Percentiles rank a stretch among this genome's conserved stretches.
Evolutionary conservation across 1,284 basidiomycete species (phyloP).

Genomic region (Grifola frondosa): DNA sequence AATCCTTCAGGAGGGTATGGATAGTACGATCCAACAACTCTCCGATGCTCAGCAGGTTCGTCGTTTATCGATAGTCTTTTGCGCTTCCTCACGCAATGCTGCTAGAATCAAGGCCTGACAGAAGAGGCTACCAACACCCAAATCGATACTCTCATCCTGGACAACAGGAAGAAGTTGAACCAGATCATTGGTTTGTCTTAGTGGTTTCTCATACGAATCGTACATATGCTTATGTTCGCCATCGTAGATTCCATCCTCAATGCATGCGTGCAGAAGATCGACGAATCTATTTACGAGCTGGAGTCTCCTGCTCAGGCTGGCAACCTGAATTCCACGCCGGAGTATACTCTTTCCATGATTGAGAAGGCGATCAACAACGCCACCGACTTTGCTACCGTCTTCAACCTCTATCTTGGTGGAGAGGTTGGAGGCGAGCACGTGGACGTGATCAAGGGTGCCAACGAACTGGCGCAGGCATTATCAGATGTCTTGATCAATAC

Average conservation of each 20-base stretch:
- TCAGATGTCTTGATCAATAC: slow-evolving; percentile 90
- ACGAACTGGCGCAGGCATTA: slow-evolving; percentile 93
- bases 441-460: slow-evolving; percentile 97
- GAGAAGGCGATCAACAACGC: slow-evolving; percentile 94
- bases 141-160: slow-evolving; percentile 95
- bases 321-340: slow-evolving; percentile 94
- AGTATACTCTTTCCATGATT: slow-evolving; percentile 97
- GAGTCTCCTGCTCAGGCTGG: slow-evolving; percentile 94
- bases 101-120: slow-evolving; percentile 76
- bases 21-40: slow-evolving; percentile 88
- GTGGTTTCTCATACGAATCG: background rate
- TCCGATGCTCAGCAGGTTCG: slow-evolving; percentile 83
- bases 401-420: slow-evolving; percentile 88
- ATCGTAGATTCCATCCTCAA: slow-evolving; percentile 90
- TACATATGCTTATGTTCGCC: slow-evolving; percentile 6
- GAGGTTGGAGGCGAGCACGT: slow-evolving; percentile 94
- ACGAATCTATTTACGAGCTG: slow-evolving; percentile 96
- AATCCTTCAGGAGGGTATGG: slow-evolving; percentile 97
- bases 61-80: slow-evolving; percentile 1
- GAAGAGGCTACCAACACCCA: slow-evolving; percentile 93
- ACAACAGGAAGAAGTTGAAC: slow-evolving; percentile 98
- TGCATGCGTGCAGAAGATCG: slow-evolving; percentile 95
- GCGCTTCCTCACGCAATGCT: slow-evolving; percentile 10
- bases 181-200: slow-evolving; percentile 82
- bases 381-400: slow-evolving; percentile 94